Base-by-base conservation (phyloP, 176 grass and related monocot species). In the Aegilops tauschii region DNA sequence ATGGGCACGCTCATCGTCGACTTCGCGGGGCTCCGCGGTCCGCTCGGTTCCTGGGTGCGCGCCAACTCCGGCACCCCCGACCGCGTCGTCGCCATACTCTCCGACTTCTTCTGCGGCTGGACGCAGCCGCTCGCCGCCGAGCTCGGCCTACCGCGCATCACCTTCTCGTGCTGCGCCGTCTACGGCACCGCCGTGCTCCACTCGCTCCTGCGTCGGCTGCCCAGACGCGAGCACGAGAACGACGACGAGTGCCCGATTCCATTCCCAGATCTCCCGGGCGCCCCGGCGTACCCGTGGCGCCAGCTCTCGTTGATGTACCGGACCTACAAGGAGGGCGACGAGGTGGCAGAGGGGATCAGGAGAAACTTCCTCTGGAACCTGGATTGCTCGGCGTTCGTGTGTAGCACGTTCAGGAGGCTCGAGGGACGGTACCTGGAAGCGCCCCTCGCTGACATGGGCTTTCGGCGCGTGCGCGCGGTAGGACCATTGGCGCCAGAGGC, bases 321-420 rank as follows among this genome's bases (percentile, higher is more conserved):
- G 36, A 37, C 36, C 36, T 37, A 37, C 36, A 37, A 37, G 36
- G 36, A 37, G 36, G 36, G 36, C 6, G 36, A 37, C 6, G 36
- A 37, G 36, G 36, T 37, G 36, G 36, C 36, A 37, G 36, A 37
- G 23, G 86, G 42, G 21, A 73, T 94, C 8, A 64, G 75, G 61
- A 72, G 71, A 9, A 91, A 89, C 69, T 89, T 90, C 65, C 83
- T 92, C 31, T 81, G 82, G 87, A 94, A 94, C 34, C 63, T 83
- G 3, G 78, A 78, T 8, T 79, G 84, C 74, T 56, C 66, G n/a
- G 27, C 32, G 7, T 82, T 92, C 77, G 78, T 94, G 13, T 80
- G 47, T 13, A 92, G 90, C 84, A 87, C 90, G 3, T 92, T 92
- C 82, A 1, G 5, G 2, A 58, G 4, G 47, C 83, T 94, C 35